Evolutionary conservation across 768 basidiomycete species (phyloP), one percentile per base, ranked within the genome.

Genomic region (Gloeostereum incarnatum): DNA sequence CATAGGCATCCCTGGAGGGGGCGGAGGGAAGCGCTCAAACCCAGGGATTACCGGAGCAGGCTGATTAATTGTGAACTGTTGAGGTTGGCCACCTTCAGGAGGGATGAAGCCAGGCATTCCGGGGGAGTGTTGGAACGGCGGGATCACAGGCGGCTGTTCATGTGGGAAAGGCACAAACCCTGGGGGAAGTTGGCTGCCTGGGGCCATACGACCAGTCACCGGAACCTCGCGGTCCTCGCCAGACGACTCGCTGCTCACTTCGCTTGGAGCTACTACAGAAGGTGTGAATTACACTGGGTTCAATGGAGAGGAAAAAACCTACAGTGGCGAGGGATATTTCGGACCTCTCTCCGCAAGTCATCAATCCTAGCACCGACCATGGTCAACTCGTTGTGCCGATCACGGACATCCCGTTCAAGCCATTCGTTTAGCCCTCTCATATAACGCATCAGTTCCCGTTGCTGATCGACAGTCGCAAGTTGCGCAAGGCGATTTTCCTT

Each of bases 401-500:
- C 84, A 32, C 70, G 67, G 0, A 87, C 84, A 53, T 91, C 88
- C 23, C 78, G 71, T 40, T 70, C 78, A 11, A 91, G 61, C 88
- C 88, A 91, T 23, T 74, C 70, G 45, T 90, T 91, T 22, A 90
- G 60, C 2, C 67, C 72, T 34, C 71, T 52, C 73, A 91, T 79
- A 47, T 91, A 89, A 37, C 81, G 63, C 73, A 85, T 85, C 36
- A 87, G 60, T 52, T 84, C 83, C 26, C 83, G 70, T 46, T 85
- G 84, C 49, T 89, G 84, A 33, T 83, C 79, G 10, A 87, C 71
- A 19, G 81, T 81, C 0, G 82, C 84, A 14, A 75, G 56, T 54
- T 85, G 81, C 1, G 81, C 81, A 4, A 74, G 56, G 3, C 80
- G 80, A 54, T 83, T 86, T 62, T 87, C 81, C 86, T 89, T 45